phyloP scores from a whole-genome alignment of 192 early-diverging fungal species.

The Coemansia sp. region DNA sequence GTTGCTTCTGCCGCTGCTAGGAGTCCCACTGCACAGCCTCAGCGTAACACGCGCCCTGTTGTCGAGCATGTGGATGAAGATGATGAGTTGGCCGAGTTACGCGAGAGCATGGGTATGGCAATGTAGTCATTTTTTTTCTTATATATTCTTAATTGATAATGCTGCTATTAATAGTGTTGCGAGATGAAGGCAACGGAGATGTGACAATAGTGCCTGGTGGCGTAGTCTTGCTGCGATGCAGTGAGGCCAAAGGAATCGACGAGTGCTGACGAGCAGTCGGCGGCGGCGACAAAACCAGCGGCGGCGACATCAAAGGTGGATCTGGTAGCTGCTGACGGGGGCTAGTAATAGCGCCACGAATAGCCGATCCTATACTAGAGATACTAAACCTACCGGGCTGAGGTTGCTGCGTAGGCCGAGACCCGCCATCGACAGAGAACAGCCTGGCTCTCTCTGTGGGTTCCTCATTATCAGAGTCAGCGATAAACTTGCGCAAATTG shows the following conservation, averaged over 20 bases:
- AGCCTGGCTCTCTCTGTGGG: slow-evolving; percentile 9
- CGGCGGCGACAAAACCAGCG: not conserved
- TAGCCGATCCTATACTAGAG: slow-evolving; percentile 39
- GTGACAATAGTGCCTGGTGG: slow-evolving; percentile 2
- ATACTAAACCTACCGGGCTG: slow-evolving; percentile 33
- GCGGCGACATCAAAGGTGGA: slow-evolving; percentile 12
- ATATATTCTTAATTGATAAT: not conserved
- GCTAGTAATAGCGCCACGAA: slow-evolving; percentile 46
- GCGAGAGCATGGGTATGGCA: slow-evolving; percentile 50
- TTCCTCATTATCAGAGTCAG: slow-evolving; percentile 12
- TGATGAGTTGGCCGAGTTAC: slow-evolving; percentile 53
- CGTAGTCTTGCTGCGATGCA: slow-evolving; percentile 52
- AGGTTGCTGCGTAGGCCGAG: not conserved
- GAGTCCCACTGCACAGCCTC: slow-evolving; percentile 3
- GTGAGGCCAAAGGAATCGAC: slow-evolving; percentile 42
- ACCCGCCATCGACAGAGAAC: slow-evolving; percentile 21
- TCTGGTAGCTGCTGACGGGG: slow-evolving; percentile 18
- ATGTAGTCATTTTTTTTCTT: not conserved
- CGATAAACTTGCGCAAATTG: slow-evolving; percentile 64
- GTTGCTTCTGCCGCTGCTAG: not conserved
- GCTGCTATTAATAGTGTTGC: slow-evolving; percentile 3
- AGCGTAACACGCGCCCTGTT: not conserved
- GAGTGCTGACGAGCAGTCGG: slow-evolving; percentile 17
- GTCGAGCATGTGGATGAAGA: slow-evolving; percentile 31
- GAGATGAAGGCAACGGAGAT: slow-evolving; percentile 4